Percentiles rank a stretch among this genome's conserved stretches.
Evolutionary conservation across 2,329 filamentous ascomycete species (phyloP).

Genomic region (Drechslerella dactyloides): DNA sequence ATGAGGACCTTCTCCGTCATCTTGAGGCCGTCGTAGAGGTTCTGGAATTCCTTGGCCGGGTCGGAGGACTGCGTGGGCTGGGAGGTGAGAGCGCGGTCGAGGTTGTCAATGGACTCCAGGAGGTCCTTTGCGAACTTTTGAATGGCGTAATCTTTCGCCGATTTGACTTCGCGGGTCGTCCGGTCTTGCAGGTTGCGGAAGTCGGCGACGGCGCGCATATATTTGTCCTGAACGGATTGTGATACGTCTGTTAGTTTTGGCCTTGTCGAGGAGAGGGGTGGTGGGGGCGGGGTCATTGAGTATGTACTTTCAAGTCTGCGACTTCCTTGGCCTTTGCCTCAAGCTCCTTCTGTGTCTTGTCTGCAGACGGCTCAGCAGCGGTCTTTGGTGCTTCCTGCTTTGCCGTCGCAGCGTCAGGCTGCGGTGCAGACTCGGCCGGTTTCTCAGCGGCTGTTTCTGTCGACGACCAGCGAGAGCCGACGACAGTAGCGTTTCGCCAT

Average conservation of each 20-base stretch:
- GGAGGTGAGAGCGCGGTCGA: conserved; percentile 85
- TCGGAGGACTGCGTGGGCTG: conserved; percentile 70
- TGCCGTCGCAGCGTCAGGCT: conserved; percentile 52
- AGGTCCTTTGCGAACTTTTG: conserved; percentile 93
- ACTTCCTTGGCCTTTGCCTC: conserved; percentile 75
- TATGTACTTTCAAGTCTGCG: conserved; percentile 79
- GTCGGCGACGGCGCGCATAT: conserved; percentile 89
- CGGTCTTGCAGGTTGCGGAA: conserved; percentile 98
- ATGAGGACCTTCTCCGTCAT: conserved; percentile 94
- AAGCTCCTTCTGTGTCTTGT: conserved; percentile 69
- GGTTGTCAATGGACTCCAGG: conserved; percentile 93
- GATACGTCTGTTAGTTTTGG: conserved; percentile 6
- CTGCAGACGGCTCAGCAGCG: conserved; percentile 51
- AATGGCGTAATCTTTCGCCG: conserved; percentile 89
- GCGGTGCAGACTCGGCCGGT: conserved; percentile 57
- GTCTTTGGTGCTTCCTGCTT: conserved; percentile 58
- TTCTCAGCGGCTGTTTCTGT: conserved; percentile 54
- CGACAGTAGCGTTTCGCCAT: conserved; percentile 45
- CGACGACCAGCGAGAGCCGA: conserved; percentile 43
- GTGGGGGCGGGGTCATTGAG: conserved; percentile 9
- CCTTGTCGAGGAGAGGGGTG: background rate
- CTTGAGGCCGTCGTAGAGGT: conserved; percentile 87
- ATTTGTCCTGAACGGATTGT: conserved; percentile 74
- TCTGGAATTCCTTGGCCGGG: conserved; percentile 67
- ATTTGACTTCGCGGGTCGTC: conserved; percentile 85